Conservation (phyloP, 1,139 yeast species). For the Hemisphaericaspora lyxosophila region DNA sequence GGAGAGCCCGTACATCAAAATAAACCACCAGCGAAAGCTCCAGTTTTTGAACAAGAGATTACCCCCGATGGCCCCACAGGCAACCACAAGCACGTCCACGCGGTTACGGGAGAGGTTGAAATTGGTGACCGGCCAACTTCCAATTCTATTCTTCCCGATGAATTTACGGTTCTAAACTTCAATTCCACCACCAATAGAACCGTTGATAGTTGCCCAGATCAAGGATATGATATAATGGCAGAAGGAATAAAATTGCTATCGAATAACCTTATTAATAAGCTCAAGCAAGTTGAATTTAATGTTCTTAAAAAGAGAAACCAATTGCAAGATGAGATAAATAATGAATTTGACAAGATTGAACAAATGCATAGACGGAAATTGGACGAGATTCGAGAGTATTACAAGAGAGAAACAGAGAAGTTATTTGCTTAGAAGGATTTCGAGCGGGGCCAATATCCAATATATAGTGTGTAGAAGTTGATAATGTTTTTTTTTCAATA, state of each 20-base stretch:
- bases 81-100: too few relatives aligned
- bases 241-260: conserved; percentile 14
- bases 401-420: conserved; percentile 12
- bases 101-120: too few relatives aligned
- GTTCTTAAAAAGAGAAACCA: conserved; percentile 14
- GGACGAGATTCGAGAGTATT: conserved; percentile 10
- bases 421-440: too few relatives aligned
- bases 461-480: too few relatives aligned
- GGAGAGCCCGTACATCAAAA: too few relatives aligned
- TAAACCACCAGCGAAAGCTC: too few relatives aligned
- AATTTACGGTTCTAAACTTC: not conserved
- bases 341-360: conserved; percentile 14
- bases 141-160: too few relatives aligned
- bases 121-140: too few relatives aligned
- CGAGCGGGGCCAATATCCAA: too few relatives aligned
- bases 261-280: conserved; percentile 14
- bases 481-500: too few relatives aligned
- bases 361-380: conserved; percentile 9
- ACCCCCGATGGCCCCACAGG: too few relatives aligned
- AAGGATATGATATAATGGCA: conserved; percentile 6
- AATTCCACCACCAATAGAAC: conserved; percentile 5
- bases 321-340: conserved; percentile 16
- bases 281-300: conserved; percentile 16
- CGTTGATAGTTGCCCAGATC: not conserved
- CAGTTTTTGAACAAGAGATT: too few relatives aligned